phyloP scores from a whole-genome alignment of 2,329 filamentous ascomycete genomes.

The Geosmithia putterillii region DNA sequence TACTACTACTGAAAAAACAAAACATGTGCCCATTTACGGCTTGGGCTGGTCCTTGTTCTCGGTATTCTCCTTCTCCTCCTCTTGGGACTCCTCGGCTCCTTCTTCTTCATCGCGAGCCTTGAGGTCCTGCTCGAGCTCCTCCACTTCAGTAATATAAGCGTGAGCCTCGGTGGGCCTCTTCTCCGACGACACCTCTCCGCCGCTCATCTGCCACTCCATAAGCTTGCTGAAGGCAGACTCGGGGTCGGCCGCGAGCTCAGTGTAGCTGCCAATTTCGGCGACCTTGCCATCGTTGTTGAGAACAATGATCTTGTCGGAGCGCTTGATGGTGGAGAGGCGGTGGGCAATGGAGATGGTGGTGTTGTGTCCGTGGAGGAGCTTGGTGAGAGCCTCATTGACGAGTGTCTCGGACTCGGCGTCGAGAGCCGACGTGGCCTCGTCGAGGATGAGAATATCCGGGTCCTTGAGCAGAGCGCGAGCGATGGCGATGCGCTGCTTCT shows the following conservation, averaged over 20 bases:
- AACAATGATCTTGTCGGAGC: constrained; percentile 89
- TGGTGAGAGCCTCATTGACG: constrained; percentile 79
- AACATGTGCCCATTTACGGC: no score
- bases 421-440: constrained; percentile 90
- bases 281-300: constrained; percentile 78
- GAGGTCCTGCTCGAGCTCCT: constrained; percentile 33
- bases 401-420: constrained; percentile 96
- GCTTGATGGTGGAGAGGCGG: constrained; percentile 89
- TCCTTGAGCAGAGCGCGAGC: constrained; percentile 89
- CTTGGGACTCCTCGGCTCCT: no score
- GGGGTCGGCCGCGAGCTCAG: constrained; percentile 57
- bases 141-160: constrained; percentile 34
- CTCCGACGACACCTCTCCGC: constrained; percentile 48
- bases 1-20: no score
- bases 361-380: constrained; percentile 72
- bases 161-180: constrained; percentile 19
- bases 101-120: constrained; percentile 13
- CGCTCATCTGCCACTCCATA: constrained; percentile 98
- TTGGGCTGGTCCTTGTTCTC: constrained; percentile 1
- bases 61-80: constrained; percentile 13
- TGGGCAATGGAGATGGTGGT: constrained; percentile 98
- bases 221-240: constrained; percentile 83
- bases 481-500: constrained; percentile 97
- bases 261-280: constrained; percentile 80
- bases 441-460: constrained; percentile 90